phyloP scores from a whole-genome alignment of 108 stramenopile species.

The Stephanodiscus triporus region DNA sequence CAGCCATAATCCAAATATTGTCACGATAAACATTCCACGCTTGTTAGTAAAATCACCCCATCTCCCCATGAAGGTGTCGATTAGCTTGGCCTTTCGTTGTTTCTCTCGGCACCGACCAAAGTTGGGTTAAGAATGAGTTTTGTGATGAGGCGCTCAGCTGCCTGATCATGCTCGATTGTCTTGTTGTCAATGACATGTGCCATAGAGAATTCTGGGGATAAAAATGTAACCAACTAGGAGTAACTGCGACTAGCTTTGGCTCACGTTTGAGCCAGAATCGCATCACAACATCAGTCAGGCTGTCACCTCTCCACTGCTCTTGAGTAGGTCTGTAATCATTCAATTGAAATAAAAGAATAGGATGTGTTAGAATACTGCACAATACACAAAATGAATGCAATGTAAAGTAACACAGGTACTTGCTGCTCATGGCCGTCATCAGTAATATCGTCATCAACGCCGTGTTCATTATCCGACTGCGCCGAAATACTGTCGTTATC shows the following conservation, averaged over 20 bases:
- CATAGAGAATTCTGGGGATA: slow-evolving; percentile 8
- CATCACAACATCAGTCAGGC: slow-evolving; percentile 1
- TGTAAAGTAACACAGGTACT: not conserved
- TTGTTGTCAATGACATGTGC: not conserved
- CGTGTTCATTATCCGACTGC: not conserved
- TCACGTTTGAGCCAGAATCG: not conserved
- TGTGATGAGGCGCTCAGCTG: slow-evolving; percentile 7
- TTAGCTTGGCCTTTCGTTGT: not conserved
- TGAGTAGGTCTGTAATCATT: too few species aligned
- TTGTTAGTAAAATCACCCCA: too few species aligned
- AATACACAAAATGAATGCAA: not conserved
- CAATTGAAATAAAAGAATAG: too few species aligned
- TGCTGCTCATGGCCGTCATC: slow-evolving; percentile 7
- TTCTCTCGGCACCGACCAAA: not conserved
- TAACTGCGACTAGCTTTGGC: not conserved
- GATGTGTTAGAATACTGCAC: too few species aligned
- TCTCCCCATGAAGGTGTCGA: too few species aligned
- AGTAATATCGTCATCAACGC: not conserved
- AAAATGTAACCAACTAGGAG: slow-evolving; percentile 9
- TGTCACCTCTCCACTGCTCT: not conserved
- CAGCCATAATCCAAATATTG: too few species aligned
- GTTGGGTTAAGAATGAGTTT: slow-evolving; percentile 6
- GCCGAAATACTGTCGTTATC: slow-evolving; percentile 5
- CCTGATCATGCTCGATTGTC: not conserved
- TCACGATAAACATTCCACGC: too few species aligned